phyloP scores from a whole-genome alignment of 306 rosid genomes.

The Herpetospermum pedunculosum region DNA sequence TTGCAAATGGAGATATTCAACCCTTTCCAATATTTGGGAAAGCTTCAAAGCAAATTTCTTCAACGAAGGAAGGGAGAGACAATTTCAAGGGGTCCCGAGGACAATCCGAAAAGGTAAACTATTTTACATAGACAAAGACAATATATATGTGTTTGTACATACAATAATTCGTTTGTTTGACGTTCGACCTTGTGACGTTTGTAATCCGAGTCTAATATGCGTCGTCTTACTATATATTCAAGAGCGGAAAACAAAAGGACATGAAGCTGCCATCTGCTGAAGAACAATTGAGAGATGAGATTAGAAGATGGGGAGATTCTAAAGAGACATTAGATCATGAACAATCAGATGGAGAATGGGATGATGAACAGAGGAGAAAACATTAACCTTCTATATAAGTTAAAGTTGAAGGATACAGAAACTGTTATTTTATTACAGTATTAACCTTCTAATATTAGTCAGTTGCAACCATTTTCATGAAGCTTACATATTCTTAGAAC shows the following conservation, averaged over 20 bases:
- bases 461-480: not conserved
- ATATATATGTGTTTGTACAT: not conserved
- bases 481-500: not conserved
- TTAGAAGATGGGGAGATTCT: conserved; percentile 17
- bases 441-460: not conserved
- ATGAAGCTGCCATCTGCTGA: conserved; percentile 38
- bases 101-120: conserved; percentile 31
- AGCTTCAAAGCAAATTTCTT: conserved; percentile 25
- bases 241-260: conserved; percentile 36
- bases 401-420: not conserved
- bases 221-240: conserved; percentile 5
- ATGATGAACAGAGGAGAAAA: conserved; percentile 24
- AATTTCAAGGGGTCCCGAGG: conserved; percentile 21
- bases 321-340: conserved; percentile 13
- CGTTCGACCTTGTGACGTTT: not conserved
- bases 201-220: conserved; percentile 13
- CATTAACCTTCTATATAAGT: no score
- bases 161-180: not conserved
- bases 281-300: conserved; percentile 30
- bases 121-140: not conserved
- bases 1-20: conserved; percentile 77
- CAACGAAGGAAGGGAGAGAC: conserved; percentile 17
- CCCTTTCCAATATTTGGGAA: conserved; percentile 51
- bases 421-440: not conserved
- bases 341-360: conserved; percentile 13